Evolutionary conservation across 2,329 filamentous ascomycete genomes (phyloP), one percentile per base, ranked within the genome.

Genomic region (Lomentospora prolificans): DNA sequence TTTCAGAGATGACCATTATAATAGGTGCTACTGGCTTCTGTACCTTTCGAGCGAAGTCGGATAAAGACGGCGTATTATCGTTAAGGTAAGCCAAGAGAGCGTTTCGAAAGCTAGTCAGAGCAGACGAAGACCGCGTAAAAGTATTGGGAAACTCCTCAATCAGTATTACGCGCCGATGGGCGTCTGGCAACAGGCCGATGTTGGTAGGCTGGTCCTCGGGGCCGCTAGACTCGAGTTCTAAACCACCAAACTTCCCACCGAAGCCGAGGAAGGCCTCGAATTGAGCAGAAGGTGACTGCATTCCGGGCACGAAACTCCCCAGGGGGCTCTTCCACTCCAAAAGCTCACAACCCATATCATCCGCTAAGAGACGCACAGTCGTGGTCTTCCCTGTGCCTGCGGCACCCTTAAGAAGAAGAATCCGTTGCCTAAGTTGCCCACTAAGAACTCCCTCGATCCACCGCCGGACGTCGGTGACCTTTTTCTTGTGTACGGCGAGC

Each of bases 361-460:
- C 82, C 3, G 91, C 86, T 33, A 99, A 77, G 22, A 96, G 73
- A 9, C 81, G 80, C 54, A 97, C 66, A 0, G 92, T 95, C 0
- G 90, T 90, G 0, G 94, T 97, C 72, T 99, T 99, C 28, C 90
- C 94, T 31, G 89, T 88, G 19, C 94, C 94, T 44, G 94, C 91
- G 31, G 90, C 84, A 9, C 94, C 94, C 69, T 95, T 96, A 46
- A 99, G 75, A 27, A 99, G 77, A 57, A 96, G 78, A 57, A 96
- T 66, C 58, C 87, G 81, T 74, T 95, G 84, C 58, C 80, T 75
- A 68, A 80, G 70, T 36, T 75, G 74, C 14, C 89, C 87, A 25
- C 70, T 68, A 59, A 90, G 79, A 17, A 90, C 88, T 64, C 85
- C 81, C 46, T 87, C 82, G 31, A 99, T 73, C 91, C 94, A 97